Conservation (phyloP, 805 yeast genomes). For the Suhomyces sp. region DNA sequence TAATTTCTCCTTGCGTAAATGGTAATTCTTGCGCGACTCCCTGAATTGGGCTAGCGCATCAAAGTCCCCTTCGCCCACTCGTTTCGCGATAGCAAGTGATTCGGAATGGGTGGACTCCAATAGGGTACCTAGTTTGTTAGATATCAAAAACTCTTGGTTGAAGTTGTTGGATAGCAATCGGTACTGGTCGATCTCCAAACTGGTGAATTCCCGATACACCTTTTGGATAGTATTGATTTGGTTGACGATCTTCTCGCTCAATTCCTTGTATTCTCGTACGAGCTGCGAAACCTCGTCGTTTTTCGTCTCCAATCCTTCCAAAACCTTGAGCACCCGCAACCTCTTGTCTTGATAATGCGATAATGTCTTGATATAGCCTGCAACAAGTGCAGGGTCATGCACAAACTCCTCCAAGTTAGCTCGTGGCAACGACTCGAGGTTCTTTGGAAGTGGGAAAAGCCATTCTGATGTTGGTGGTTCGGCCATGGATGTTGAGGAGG, state of each 20-base stretch:
- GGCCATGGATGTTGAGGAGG: background rate
- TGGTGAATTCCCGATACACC: conserved; percentile 30
- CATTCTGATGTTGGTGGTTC: background rate
- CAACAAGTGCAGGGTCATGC: conserved; percentile 25
- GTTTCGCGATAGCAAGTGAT: conserved; percentile 16
- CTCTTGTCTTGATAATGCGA: conserved; percentile 17
- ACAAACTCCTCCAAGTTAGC: conserved; percentile 23
- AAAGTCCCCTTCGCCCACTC: conserved; percentile 16
- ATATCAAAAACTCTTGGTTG: conserved; percentile 29
- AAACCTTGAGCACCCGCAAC: conserved; percentile 7
- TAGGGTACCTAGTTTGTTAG: conserved; percentile 23
- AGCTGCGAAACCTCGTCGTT: conserved; percentile 5
- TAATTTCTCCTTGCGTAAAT: conserved; percentile 35
- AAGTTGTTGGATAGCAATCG: conserved; percentile 36
- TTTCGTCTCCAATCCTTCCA: conserved; percentile 8
- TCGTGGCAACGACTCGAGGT: conserved; percentile 28
- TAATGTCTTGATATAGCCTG: conserved; percentile 29
- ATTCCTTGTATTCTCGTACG: conserved; percentile 24
- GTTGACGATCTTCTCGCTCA: conserved; percentile 19
- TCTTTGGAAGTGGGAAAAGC: conserved; percentile 28
- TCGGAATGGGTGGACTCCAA: conserved; percentile 22
- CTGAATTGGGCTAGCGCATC: conserved; percentile 20
- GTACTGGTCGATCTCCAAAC: conserved; percentile 37
- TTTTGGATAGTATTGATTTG: conserved; percentile 22
- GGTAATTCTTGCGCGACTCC: conserved; percentile 26